Evolutionary conservation across 1,139 yeast genomes (phyloP).

Genomic region (Nakaseomyces nivariensis): DNA sequence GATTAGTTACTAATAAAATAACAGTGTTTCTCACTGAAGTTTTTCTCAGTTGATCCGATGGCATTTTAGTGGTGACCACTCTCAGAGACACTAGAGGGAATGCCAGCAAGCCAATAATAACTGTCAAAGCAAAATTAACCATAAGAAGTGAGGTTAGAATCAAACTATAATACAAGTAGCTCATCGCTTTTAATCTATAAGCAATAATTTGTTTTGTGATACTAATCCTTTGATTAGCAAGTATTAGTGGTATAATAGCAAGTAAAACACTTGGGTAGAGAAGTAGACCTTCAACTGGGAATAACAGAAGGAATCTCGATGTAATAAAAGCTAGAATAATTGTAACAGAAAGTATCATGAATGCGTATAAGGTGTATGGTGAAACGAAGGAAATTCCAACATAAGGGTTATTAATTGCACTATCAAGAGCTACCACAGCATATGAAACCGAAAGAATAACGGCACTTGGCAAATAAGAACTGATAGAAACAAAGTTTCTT

Average conservation of each 20-base stretch:
- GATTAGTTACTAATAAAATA: slow-evolving; percentile 43
- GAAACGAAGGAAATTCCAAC: slow-evolving; percentile 13
- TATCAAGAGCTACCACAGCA: slow-evolving; percentile 60
- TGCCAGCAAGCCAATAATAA: slow-evolving; percentile 55
- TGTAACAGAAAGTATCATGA: slow-evolving; percentile 11
- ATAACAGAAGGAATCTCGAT: slow-evolving; percentile 17
- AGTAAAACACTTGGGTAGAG: slow-evolving; percentile 10
- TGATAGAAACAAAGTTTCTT: slow-evolving; percentile 76
- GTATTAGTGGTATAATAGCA: slow-evolving; percentile 14
- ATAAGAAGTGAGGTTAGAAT: slow-evolving; percentile 66
- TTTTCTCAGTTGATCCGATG: not conserved
- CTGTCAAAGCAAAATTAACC: slow-evolving; percentile 75
- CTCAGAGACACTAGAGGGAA: slow-evolving; percentile 46
- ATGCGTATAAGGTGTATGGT: slow-evolving; percentile 14
- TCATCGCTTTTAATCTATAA: slow-evolving; percentile 30
- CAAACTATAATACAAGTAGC: slow-evolving; percentile 56
- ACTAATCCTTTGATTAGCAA: slow-evolving; percentile 7
- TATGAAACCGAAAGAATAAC: slow-evolving; percentile 61
- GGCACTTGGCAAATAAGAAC: slow-evolving; percentile 86
- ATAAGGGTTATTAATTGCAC: slow-evolving; percentile 39
- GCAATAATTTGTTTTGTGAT: slow-evolving; percentile 18
- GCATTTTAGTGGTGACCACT: slow-evolving; percentile 2
- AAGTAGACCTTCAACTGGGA: slow-evolving; percentile 10
- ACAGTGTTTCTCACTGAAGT: slow-evolving; percentile 25
- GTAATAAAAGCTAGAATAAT: slow-evolving; percentile 20